Evolutionary conservation across 129 eudicot genomes (phyloP).

Genomic region (Scalesia atractyloides): DNA sequence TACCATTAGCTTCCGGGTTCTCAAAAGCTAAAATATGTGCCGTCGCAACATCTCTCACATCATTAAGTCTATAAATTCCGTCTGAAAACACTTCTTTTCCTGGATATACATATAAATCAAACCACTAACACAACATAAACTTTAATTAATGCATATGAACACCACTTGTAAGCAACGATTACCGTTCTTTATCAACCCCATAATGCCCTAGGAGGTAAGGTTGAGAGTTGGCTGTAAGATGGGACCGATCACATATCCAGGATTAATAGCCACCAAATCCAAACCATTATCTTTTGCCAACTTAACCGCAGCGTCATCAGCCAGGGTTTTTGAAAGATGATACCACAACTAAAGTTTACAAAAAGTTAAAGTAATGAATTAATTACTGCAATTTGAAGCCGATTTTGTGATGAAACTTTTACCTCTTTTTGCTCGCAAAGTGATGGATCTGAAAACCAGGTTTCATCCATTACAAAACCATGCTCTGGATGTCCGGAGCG

Average conservation of each 20-base stretch:
- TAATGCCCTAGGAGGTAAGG: constrained; percentile 24
- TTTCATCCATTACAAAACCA: constrained; percentile 52
- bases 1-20: constrained; percentile 47
- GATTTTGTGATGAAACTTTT: background rate
- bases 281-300: constrained; percentile 44
- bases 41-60: constrained; percentile 57
- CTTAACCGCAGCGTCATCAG: constrained; percentile 48
- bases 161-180: background rate
- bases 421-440: constrained; percentile 42
- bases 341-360: constrained; percentile 32
- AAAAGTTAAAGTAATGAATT: no score
- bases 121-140: background rate
- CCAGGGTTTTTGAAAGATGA: constrained; percentile 43
- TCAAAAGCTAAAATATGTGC: constrained; percentile 60
- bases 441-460: constrained; percentile 53
- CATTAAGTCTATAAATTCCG: constrained; percentile 38
- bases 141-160: background rate
- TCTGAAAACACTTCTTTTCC: constrained; percentile 32
- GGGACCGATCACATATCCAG: constrained; percentile 40
- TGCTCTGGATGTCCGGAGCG: constrained; percentile 13
- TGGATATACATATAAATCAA: constrained; percentile 9
- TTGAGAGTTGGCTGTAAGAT: constrained; percentile 47
- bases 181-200: constrained; percentile 24
- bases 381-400: no score
- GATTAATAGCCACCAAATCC: constrained; percentile 36